A percentile compares a stretch with the other conserved stretches of the same genome.
These are phyloP conservation scores for Barnettozyma botsteinii DNA, from an alignment of 805 yeast species.

Conservation along the genomic window DNA sequence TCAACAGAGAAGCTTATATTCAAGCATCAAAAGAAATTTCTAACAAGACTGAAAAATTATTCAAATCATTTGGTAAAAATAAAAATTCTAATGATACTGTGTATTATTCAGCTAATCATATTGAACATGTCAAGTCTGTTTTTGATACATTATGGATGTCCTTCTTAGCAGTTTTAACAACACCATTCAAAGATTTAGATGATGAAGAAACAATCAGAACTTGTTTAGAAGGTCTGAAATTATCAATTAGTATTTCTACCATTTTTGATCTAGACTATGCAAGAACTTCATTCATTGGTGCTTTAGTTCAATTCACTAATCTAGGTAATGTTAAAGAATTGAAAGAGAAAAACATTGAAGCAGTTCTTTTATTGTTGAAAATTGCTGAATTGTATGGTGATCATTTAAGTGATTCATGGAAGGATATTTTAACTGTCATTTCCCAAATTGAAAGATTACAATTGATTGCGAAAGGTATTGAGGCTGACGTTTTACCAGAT, in stretches of 20 bases:
- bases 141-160: constrained; percentile 98
- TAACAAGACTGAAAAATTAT: constrained; percentile 78
- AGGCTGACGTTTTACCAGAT: constrained; percentile 81
- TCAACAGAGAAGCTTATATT: constrained; percentile 75
- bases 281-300: constrained; percentile 82
- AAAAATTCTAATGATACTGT: constrained; percentile 37
- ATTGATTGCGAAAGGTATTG: constrained; percentile 80
- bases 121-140: constrained; percentile 87
- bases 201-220: constrained; percentile 61
- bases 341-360: constrained; percentile 73
- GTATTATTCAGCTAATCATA: constrained; percentile 78
- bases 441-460: constrained; percentile 92
- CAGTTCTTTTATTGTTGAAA: constrained; percentile 67
- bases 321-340: constrained; percentile 74
- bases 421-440: constrained; percentile 68
- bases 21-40: constrained; percentile 93
- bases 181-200: constrained; percentile 86
- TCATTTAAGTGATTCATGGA: constrained; percentile 72
- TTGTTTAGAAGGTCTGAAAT: constrained; percentile 80
- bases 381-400: constrained; percentile 80
- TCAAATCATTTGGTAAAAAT: constrained; percentile 55
- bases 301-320: constrained; percentile 81
- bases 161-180: constrained; percentile 86
- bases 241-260: constrained; percentile 79
- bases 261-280: constrained; percentile 81